Evolutionary conservation across 768 basidiomycete genomes (phyloP).

Genomic region (Boletus reticulatus): DNA sequence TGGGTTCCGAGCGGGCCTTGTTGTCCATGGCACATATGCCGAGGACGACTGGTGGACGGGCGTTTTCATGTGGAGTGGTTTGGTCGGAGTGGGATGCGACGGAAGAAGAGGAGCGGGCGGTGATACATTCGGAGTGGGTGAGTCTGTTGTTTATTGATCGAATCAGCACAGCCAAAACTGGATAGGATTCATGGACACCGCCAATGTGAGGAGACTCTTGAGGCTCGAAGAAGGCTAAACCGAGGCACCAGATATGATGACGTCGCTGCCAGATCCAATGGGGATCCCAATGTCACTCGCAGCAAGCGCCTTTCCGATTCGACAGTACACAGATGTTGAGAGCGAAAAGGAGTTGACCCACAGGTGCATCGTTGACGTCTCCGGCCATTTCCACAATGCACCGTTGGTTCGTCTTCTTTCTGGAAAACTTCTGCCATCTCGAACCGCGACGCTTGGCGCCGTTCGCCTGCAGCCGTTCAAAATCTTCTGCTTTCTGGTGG

Average conservation of each 20-base stretch:
- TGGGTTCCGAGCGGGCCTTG: conserved; percentile 92
- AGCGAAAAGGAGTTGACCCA: conserved; percentile 19
- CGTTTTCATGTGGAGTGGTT: conserved; percentile 31
- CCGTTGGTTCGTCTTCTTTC: conserved; percentile 29
- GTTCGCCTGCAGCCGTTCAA: conserved; percentile 51
- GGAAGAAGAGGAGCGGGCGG: conserved; percentile 72
- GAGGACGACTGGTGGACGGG: conserved; percentile 59
- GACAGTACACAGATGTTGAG: not conserved
- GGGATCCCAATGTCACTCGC: conserved; percentile 60
- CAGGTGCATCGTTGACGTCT: conserved; percentile 64
- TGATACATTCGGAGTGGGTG: conserved; percentile 53
- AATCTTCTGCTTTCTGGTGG: conserved; percentile 72
- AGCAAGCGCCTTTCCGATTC: conserved; percentile 43
- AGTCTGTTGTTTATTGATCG: too few relatives aligned
- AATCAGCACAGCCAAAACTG: too few relatives aligned
- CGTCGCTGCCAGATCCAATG: conserved; percentile 68
- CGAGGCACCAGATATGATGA: conserved; percentile 74
- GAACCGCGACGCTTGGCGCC: conserved; percentile 35
- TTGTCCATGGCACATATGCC: conserved; percentile 97
- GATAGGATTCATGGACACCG: too few relatives aligned
- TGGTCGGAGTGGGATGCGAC: conserved; percentile 59
- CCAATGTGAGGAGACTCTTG: conserved; percentile 53
- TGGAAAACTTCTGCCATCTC: conserved; percentile 27
- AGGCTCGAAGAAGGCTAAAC: conserved; percentile 79
- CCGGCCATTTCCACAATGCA: conserved; percentile 56